Evolutionary conservation across 805 yeast genomes (phyloP), one percentile per base, ranked within the genome.

Genomic region (Tetrapisispora nanseiensis): DNA sequence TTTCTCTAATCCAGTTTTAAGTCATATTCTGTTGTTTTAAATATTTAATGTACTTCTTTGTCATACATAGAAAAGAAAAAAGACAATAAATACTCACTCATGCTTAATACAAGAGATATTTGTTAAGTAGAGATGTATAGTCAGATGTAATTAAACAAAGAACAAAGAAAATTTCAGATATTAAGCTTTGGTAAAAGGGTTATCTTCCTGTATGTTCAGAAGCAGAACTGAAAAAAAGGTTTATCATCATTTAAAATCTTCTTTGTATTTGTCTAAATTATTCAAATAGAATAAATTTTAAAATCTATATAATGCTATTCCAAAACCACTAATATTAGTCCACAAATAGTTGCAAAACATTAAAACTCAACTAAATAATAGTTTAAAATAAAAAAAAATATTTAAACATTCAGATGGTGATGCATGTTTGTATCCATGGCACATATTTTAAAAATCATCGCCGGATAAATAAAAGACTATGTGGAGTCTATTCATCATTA

Each of bases 401-500:
- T 16, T 28, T 13, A 26, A 27, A 26, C 35, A 53, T 59, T 85
- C 95, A 86, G 95, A 82, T 86, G 95, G 95, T 86, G 95, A 86
- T 86, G 95, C 95, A 86, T 86, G 95, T 77, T 66, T 51, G 69
- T 68, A 75, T 80, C 84, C 83, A 67, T 67, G 82, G 92, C 80
- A 79, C 92, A 84, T 72, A 71, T 62, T 65, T 59, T 31, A 43
- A 45, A 59, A 60, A 62, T 61, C 67, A 62, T 62, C 67, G 64
- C 65, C 64, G 65, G 67, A 61, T 59, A 47, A 34, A 43, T n/a
- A 47, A 51, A 57, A 57, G 59, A 56, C 58, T 49, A 52, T 55
- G 65, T 59, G 65, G 63, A 46, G 58, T 55, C 62, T 74, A 52
- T 59, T 62, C 67, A 62, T 61, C 67, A 59, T 46, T 49, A 47